Evolutionary conservation across 768 basidiomycete genomes (phyloP).

Genomic region (Podaxis sp.): DNA sequence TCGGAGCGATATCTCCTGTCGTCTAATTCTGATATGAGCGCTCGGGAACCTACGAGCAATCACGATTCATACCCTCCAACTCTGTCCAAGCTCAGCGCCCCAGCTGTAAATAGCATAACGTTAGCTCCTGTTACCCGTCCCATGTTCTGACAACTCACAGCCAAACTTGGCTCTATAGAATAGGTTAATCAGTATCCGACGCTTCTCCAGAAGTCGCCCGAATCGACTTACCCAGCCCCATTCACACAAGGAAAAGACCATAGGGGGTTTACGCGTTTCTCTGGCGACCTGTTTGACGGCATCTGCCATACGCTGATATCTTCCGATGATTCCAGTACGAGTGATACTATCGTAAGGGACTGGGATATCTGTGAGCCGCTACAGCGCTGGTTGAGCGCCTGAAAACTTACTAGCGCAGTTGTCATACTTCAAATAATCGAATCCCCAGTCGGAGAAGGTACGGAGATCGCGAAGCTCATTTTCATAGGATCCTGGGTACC

Average conservation of each 20-base stretch:
- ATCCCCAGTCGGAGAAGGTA: slow-evolving; percentile 48
- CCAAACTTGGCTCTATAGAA: slow-evolving; percentile 54
- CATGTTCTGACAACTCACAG: slow-evolving; percentile 42
- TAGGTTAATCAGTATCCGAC: not conserved
- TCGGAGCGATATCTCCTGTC: slow-evolving; percentile 46
- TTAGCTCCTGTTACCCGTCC: slow-evolving; percentile 6
- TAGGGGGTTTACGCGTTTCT: slow-evolving; percentile 47
- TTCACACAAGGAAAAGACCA: slow-evolving; percentile 62
- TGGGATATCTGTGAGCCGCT: slow-evolving; percentile 17
- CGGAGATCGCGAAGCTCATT: slow-evolving; percentile 51
- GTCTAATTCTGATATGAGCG: slow-evolving; percentile 33
- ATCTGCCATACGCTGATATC: slow-evolving; percentile 58
- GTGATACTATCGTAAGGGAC: slow-evolving; percentile 57
- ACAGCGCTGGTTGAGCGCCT: slow-evolving; percentile 31
- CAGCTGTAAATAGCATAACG: slow-evolving; percentile 31
- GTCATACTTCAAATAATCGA: slow-evolving; percentile 54
- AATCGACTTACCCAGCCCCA: slow-evolving; percentile 58
- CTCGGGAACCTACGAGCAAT: not conserved
- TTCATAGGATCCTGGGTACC: slow-evolving; percentile 63
- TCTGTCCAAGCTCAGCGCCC: slow-evolving; percentile 59
- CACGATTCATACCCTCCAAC: slow-evolving; percentile 55
- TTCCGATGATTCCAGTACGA: slow-evolving; percentile 52
- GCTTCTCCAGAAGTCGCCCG: not conserved
- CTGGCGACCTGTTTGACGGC: slow-evolving; percentile 51
- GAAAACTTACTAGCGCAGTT: slow-evolving; percentile 50